Evolutionary conservation across 2,329 filamentous ascomycete genomes (phyloP).

Genomic region (Cytospora leucostoma): DNA sequence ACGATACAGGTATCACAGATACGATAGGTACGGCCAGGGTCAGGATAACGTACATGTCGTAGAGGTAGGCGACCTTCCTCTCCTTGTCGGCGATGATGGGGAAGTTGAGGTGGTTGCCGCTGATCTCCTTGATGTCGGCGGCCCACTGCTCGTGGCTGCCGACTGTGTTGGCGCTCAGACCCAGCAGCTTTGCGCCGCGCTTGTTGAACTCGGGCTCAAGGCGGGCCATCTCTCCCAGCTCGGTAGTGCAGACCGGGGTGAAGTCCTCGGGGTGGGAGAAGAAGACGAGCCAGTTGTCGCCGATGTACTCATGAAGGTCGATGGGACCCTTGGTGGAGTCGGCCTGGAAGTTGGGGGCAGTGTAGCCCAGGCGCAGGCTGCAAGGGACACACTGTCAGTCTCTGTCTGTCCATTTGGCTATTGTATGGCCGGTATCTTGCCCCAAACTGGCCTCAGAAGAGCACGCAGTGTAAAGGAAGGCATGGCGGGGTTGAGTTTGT

Average conservation of each 20-base stretch:
- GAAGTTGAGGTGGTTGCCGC: constrained; percentile 69
- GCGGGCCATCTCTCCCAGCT: constrained; percentile 90
- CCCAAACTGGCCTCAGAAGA: not conserved
- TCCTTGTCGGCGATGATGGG: constrained; percentile 81
- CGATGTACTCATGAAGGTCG: constrained; percentile 81
- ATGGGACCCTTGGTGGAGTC: constrained; percentile 77
- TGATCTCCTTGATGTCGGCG: constrained; percentile 81
- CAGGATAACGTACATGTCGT: constrained; percentile 67
- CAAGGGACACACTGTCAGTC: constrained; percentile 1
- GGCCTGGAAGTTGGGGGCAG: constrained; percentile 80
- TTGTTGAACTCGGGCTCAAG: constrained; percentile 85
- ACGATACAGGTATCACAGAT: not conserved
- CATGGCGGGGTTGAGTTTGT: not conserved
- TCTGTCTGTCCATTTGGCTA: no score
- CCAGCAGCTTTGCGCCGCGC: constrained; percentile 88
- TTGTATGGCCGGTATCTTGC: no score
- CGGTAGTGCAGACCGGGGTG: constrained; percentile 94
- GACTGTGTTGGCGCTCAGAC: constrained; percentile 83
- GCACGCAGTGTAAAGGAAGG: not conserved
- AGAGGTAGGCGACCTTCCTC: constrained; percentile 72
- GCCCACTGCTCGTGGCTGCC: constrained; percentile 87
- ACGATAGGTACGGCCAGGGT: not conserved
- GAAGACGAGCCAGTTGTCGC: constrained; percentile 76
- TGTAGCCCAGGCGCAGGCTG: constrained; percentile 65
- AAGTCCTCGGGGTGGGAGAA: constrained; percentile 90